Evolutionary conservation across 169 alveolate species (phyloP).

Genomic region (Amoebophrya sp.): DNA sequence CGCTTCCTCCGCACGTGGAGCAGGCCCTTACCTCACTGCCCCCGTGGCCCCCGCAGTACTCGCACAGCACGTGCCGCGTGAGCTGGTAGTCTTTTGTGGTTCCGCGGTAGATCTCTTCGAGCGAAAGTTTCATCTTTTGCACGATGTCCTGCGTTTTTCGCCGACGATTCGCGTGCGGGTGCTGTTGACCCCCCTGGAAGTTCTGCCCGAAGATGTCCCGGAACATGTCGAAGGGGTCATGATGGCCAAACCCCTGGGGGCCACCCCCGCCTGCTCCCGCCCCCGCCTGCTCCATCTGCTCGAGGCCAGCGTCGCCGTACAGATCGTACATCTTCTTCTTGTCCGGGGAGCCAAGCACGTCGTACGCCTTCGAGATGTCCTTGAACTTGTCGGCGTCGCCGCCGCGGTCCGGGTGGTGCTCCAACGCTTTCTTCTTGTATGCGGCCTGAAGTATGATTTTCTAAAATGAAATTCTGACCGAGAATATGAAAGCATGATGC

Average conservation of each 20-base stretch:
- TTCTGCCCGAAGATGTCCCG: slow-evolving; percentile 3
- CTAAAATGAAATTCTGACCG: too few relatives aligned
- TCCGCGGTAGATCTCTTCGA: background rate
- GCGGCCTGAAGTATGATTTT: too few relatives aligned
- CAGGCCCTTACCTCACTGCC: background rate
- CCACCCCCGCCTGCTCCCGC: background rate
- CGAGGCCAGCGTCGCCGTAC: slow-evolving; percentile 75
- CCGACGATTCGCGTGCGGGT: too few relatives aligned
- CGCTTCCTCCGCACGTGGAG: background rate
- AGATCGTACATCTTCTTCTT: slow-evolving; percentile 67
- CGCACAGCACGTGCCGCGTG: background rate
- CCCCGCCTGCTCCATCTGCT: slow-evolving; percentile 21
- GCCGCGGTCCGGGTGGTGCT: slow-evolving; percentile 77
- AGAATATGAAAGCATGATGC: too few relatives aligned
- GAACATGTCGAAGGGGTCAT: background rate
- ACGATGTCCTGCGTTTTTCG: background rate
- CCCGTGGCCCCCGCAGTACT: background rate
- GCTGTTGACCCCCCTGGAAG: too few relatives aligned
- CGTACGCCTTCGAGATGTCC: slow-evolving; percentile 77
- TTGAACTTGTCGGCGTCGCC: slow-evolving; percentile 64
- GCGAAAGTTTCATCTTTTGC: background rate
- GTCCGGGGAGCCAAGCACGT: slow-evolving; percentile 67
- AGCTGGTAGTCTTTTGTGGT: background rate
- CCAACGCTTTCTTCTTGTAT: slow-evolving; percentile 39
- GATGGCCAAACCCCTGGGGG: background rate